Evolutionary conservation across 768 basidiomycete genomes (phyloP).

Genomic region (Tricholoma hemisulphureum): DNA sequence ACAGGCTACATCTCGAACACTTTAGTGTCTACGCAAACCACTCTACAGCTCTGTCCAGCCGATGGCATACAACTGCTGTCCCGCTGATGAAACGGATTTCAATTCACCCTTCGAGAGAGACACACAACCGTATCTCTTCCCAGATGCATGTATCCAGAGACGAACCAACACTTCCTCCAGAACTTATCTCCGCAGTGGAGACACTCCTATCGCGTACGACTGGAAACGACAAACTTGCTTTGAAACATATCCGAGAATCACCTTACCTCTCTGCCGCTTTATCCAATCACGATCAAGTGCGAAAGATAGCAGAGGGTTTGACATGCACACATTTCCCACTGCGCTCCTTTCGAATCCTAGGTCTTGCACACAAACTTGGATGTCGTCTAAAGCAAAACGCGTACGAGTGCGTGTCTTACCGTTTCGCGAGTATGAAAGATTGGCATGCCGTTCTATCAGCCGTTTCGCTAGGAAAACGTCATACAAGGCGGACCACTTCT

Average conservation of each 20-base stretch:
- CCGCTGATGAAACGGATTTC: neutral
- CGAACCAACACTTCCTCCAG: constrained; percentile 1
- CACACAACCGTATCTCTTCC: neutral
- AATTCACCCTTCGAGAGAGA: neutral
- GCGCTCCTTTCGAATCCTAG: constrained; percentile 44
- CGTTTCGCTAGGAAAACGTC: constrained; percentile 47
- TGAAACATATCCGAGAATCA: constrained; percentile 19
- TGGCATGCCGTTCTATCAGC: constrained; percentile 54
- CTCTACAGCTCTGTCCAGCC: constrained; percentile 4
- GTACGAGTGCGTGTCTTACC: constrained; percentile 57
- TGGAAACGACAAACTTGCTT: neutral
- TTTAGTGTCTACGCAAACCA: constrained; percentile 23
- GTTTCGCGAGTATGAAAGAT: constrained; percentile 41
- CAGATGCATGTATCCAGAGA: neutral
- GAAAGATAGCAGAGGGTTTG: constrained; percentile 30
- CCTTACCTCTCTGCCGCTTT: constrained; percentile 25
- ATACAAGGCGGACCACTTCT: constrained; percentile 47
- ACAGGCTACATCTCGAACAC: constrained; percentile 52
- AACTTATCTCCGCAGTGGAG: constrained; percentile 9
- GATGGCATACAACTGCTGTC: constrained; percentile 7
- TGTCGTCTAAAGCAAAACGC: constrained; percentile 48
- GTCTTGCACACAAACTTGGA: constrained; percentile 49
- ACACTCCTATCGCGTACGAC: constrained; percentile 3
- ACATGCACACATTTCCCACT: constrained; percentile 34
- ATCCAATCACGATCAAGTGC: constrained; percentile 31